These are phyloP conservation scores for Candida silvicultrix DNA, from an alignment of 805 yeast species.

Conservation along the genomic window DNA sequence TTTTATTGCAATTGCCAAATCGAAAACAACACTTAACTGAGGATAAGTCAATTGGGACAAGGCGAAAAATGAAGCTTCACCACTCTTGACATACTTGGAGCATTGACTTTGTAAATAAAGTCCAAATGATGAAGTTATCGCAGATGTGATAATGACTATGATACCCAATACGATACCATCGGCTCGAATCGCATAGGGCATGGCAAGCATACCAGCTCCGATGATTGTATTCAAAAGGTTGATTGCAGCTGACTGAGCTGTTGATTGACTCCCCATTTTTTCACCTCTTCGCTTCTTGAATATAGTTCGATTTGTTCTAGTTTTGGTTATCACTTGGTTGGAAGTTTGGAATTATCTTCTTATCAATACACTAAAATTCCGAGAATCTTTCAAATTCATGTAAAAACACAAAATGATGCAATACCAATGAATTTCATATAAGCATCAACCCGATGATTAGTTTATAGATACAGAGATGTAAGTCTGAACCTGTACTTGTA, in stretches of 20 bases:
- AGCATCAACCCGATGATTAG: too few relatives aligned
- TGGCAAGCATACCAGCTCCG: constrained; percentile 65
- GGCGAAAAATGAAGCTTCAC: constrained; percentile 62
- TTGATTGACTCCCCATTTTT: constrained; percentile 21
- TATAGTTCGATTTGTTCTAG: too few relatives aligned
- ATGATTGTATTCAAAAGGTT: constrained; percentile 51
- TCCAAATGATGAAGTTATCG: constrained; percentile 63
- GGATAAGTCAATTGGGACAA: constrained; percentile 58
- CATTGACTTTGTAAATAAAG: constrained; percentile 56
- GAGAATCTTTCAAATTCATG: too few relatives aligned
- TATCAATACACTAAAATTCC: too few relatives aligned
- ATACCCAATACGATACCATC: constrained; percentile 63
- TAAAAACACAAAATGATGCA: too few relatives aligned
- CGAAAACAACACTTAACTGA: constrained; percentile 53
- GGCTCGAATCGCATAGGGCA: constrained; percentile 62
- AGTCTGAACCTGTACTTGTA: too few relatives aligned
- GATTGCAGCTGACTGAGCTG: constrained; percentile 42
- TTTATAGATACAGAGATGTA: too few relatives aligned
- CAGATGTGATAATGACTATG: constrained; percentile 53
- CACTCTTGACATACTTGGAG: constrained; percentile 41
- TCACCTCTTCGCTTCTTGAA: too few relatives aligned
- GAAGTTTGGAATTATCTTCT: too few relatives aligned
- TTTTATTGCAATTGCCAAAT: constrained; percentile 62
- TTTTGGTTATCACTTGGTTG: too few relatives aligned
- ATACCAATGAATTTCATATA: too few relatives aligned